Evolutionary conservation across 164 flowering plant genomes (phyloP), one percentile per base, ranked within the genome.

Genomic region (Platanus orientalis): DNA sequence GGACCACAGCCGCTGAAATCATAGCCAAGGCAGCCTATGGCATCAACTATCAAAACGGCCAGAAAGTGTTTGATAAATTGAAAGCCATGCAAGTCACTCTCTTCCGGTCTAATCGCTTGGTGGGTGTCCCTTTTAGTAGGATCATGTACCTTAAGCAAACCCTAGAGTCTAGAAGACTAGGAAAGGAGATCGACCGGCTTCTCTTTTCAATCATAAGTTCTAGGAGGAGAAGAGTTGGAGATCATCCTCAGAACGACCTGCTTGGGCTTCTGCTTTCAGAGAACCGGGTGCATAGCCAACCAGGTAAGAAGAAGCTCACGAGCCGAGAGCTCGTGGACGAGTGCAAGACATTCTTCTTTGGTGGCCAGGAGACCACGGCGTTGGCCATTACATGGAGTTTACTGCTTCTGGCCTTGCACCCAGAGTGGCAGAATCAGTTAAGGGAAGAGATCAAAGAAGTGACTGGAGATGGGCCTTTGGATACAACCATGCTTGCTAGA

Each of bases 331-430:
- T 94, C 13, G 86, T 91, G 6, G 96, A 94, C 64, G 96, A 94
- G 76, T 91, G 98, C 81, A 94, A 94, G 77, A 91, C 98, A 0
- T 82, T 94, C 70, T 89, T 94, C 83, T 94, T 91, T 52, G 96
- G 76, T 9, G 97, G 98, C 20, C 90, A 87, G 34, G 98, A 94
- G 62, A 76, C 97, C 28, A 88, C 96, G 0, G 95, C 96, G 3
- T 58, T 91, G 72, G 84, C 96, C 0, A 60, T 91, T 48, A 70
- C 89, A 7, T 92, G 98, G 98, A 88, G 90, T 1, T 50, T 92
- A 58, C 62, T 92, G 10, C 74, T 84, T 16, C 61, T 90, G 57
- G 95, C 89, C 11, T 28, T 61, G 61, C 72, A 90, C 61, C 88
- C 83, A 1, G 76, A 79, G 36, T 92, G 98, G 96, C 98, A 90